phyloP scores from a whole-genome alignment of 768 basidiomycete genomes.

The Mrakia gelida region DNA sequence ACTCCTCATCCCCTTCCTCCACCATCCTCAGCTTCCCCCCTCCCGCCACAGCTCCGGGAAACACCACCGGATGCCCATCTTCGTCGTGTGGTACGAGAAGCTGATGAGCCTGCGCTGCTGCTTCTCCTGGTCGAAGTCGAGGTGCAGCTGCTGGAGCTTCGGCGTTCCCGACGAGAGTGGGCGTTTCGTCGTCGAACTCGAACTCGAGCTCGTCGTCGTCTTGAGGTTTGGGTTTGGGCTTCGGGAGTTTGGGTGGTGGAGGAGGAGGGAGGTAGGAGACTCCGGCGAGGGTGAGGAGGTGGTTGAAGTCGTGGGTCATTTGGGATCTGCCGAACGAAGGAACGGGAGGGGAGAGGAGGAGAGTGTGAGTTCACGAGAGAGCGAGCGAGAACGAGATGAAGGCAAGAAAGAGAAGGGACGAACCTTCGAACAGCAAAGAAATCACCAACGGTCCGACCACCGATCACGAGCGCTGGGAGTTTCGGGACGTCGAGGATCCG shows the following conservation, averaged over 20 bases:
- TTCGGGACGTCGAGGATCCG: conserved; percentile 14
- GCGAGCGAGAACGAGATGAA: not conserved
- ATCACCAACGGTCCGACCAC: conserved; percentile 9
- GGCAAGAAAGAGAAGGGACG: not conserved
- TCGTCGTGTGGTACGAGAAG: not conserved
- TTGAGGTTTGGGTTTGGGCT: not conserved
- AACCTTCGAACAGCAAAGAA: conserved; percentile 14
- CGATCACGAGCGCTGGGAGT: conserved; percentile 9
- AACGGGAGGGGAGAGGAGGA: not conserved
- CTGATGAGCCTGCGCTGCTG: too few species aligned
- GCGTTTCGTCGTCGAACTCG: not conserved
- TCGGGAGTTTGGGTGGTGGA: not conserved
- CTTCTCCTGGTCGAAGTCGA: too few species aligned
- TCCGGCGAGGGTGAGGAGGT: not conserved
- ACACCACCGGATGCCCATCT: not conserved
- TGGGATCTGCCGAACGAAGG: not conserved
- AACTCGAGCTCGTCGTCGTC: not conserved
- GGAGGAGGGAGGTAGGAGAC: not conserved
- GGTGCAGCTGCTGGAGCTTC: too few species aligned
- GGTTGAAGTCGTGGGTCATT: not conserved
- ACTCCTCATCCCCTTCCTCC: not conserved
- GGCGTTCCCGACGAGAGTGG: too few species aligned
- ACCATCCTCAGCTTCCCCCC: not conserved
- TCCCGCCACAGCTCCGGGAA: too few species aligned
- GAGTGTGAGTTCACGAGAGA: not conserved